Evolutionary conservation across 805 yeast species (phyloP), one percentile per base, ranked within the genome.

Genomic region (Myxozyma lipomycoides): DNA sequence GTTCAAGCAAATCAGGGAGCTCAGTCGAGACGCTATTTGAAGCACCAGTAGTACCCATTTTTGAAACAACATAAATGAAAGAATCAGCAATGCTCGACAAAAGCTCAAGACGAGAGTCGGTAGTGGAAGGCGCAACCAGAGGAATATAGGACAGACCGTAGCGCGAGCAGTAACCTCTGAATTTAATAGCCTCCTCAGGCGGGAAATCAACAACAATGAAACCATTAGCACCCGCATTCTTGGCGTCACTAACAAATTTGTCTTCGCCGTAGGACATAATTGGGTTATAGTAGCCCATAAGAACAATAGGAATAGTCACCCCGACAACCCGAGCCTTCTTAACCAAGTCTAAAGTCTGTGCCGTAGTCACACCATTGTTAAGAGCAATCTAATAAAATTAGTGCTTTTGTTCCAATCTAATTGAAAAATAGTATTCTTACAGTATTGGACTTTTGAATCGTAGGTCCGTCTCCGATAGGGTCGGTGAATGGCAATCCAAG

Each of bases 211-310:
- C 97, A 45, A 93, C 81, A 62, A 93, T 83, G 70, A 83, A 93
- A 22, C 98, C 99, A 65, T 87, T 89, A 43, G 89, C 98, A 58
- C 98, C 98, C 1, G 90, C 96, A 22, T 72, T 76, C 46, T 82
- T 81, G n/a, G 95, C 78, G 56, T 84, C 95, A 55, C 75, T 72
- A 56, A 89, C 80, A 73, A 93, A 75, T 67, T 81, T 75, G 62
- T 83, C 83, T 71, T 93, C 98, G 47, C 97, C 98, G 66, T 84
- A 91, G 59, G 78, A 83, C 66, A 87, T 68, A 59, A 93, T 81
- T 15, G 99, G 99, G 71, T 93, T 93, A 73, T 88, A 93, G 77
- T 93, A 93, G 52, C 99, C 99, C 99, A 93, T 93, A 47, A 93
- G 77, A 40, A 93, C 76, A 49, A 93, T 78, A 19, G 99, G 99